Evolutionary conservation across 1,139 yeast species (phyloP).

Genomic region (Blastobotrys arbuscula): DNA sequence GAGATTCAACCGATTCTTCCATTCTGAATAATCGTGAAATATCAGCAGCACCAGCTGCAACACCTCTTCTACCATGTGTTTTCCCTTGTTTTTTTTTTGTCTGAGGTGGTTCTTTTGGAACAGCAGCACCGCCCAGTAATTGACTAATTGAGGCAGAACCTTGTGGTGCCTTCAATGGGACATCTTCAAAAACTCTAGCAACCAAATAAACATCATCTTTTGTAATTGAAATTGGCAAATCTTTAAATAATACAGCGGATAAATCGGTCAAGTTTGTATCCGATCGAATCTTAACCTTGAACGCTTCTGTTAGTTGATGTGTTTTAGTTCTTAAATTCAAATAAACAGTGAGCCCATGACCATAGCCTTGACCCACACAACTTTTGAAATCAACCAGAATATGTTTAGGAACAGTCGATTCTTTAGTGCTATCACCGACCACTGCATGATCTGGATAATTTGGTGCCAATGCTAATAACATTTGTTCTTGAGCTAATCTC

Average conservation of each 20-base stretch:
- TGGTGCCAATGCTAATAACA: conserved; percentile 66
- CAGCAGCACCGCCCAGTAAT: conserved; percentile 8
- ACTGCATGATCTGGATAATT: conserved; percentile 51
- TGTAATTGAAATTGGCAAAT: conserved; percentile 59
- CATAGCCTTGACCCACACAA: conserved; percentile 50
- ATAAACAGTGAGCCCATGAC: conserved; percentile 65
- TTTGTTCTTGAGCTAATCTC: conserved; percentile 61
- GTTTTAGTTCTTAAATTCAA: conserved; percentile 64
- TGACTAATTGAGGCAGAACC: conserved; percentile 4
- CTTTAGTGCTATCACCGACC: conserved; percentile 30
- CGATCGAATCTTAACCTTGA: conserved; percentile 61
- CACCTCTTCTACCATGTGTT: conserved; percentile 58
- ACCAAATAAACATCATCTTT: conserved; percentile 31
- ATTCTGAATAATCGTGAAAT: conserved; percentile 72
- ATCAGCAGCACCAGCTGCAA: conserved; percentile 87
- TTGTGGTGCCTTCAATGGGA: conserved; percentile 21
- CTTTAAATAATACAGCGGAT: conserved; percentile 74
- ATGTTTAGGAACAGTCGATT: conserved; percentile 55
- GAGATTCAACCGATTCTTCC: conserved; percentile 60
- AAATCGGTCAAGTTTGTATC: conserved; percentile 59
- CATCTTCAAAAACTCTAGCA: conserved; percentile 33
- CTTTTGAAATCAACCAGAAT: conserved; percentile 75
- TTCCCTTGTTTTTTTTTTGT: neutral
- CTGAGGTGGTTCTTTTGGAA: neutral
- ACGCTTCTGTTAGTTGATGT: conserved; percentile 72